Conservation (phyloP, 495 filamentous ascomycete species). For the Xylaria flabelliformis region DNA sequence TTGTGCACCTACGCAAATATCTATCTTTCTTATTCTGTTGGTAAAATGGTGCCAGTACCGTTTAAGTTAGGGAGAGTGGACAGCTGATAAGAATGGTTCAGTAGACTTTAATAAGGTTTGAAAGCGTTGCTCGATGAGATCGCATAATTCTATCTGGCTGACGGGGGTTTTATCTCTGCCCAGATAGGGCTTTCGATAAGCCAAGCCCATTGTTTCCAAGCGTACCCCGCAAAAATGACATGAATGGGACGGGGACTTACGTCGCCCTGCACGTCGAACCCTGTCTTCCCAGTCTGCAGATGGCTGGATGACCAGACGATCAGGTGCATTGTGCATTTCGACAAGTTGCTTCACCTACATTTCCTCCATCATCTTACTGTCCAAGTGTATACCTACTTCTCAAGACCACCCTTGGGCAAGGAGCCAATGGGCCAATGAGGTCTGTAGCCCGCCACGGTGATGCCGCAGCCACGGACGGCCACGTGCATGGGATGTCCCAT, state of each 20-base stretch:
- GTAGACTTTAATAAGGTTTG: background rate
- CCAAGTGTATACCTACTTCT: background rate
- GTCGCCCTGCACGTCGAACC: background rate
- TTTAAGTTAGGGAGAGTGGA: background rate
- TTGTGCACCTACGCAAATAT: background rate
- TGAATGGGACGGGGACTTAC: too few relatives aligned
- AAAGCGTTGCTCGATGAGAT: slow-evolving; percentile 42
- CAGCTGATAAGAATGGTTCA: slow-evolving; percentile 1
- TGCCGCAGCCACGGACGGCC: background rate
- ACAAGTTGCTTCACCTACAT: background rate
- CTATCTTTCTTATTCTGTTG: too few relatives aligned
- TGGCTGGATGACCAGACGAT: slow-evolving; percentile 27
- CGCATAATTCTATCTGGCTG: slow-evolving; percentile 33
- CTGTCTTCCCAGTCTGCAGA: background rate
- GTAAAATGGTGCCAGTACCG: background rate
- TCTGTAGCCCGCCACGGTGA: background rate
- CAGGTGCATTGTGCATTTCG: background rate
- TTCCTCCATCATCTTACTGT: background rate
- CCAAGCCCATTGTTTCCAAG: slow-evolving; percentile 14
- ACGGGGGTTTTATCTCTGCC: slow-evolving; percentile 14
- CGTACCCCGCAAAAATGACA: slow-evolving; percentile 18
- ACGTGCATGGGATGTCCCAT: slow-evolving; percentile 12
- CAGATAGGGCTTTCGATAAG: slow-evolving; percentile 12
- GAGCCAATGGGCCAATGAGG: slow-evolving; percentile 23
- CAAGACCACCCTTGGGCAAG: background rate